Conservation (phyloP, 257 asterid genomes). For the Cynanchum wilfordii region DNA sequence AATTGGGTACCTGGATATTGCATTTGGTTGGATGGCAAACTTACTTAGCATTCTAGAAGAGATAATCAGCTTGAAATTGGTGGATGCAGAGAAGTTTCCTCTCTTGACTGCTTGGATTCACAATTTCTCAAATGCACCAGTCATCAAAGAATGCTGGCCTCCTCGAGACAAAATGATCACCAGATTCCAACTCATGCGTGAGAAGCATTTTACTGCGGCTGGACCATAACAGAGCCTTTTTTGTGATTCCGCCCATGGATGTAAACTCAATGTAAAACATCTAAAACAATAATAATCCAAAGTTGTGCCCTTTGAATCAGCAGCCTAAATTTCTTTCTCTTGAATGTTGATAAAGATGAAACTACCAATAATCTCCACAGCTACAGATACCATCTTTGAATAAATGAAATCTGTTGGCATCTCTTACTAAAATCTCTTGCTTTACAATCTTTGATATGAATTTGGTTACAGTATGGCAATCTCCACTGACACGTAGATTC, state of each 20-base stretch:
- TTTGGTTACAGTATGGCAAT: slow-evolving; percentile 60
- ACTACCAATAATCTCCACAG: slow-evolving; percentile 58
- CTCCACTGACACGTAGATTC: slow-evolving; percentile 61
- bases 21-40: slow-evolving; percentile 48
- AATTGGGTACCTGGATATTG: slow-evolving; percentile 61
- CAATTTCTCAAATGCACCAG: slow-evolving; percentile 38
- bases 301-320: no score
- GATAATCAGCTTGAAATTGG: slow-evolving; percentile 30
- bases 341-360: no score
- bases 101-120: slow-evolving; percentile 46
- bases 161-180: slow-evolving; percentile 51
- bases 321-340: no score
- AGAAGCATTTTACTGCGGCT: slow-evolving; percentile 26
- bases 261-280: no score
- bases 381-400: slow-evolving; percentile 59
- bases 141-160: slow-evolving; percentile 50
- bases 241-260: no score
- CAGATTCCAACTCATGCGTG: slow-evolving; percentile 37
- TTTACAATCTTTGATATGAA: slow-evolving; percentile 45
- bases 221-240: slow-evolving; percentile 23
- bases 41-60: slow-evolving; percentile 43
- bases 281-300: no score
- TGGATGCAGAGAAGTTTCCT: slow-evolving; percentile 42
- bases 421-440: slow-evolving; percentile 55
- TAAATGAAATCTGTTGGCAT: slow-evolving; percentile 53